phyloP scores from a whole-genome alignment of 2,329 filamentous ascomycete genomes.

The Scedosporium minutisporum region DNA sequence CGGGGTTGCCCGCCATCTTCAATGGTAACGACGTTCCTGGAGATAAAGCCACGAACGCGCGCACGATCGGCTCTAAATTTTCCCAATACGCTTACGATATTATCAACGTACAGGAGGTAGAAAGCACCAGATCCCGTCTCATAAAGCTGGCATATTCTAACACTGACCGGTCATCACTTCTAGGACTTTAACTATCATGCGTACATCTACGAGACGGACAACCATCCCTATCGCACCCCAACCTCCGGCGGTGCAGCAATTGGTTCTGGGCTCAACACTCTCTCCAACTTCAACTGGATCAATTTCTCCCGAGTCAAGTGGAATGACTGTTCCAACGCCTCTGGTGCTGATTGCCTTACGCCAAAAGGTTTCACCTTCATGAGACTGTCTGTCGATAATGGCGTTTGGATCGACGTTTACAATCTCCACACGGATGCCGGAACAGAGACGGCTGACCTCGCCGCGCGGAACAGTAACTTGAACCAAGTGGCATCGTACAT shows the following conservation, averaged over 20 bases:
- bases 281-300: constrained; percentile 48
- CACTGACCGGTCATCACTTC: not conserved
- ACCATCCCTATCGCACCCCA: constrained; percentile 49
- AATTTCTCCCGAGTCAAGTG: constrained; percentile 50
- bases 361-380: constrained; percentile 64
- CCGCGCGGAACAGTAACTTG: constrained; percentile 48
- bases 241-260: constrained; percentile 56
- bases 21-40: constrained; percentile 52
- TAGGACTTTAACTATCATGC: constrained; percentile 59
- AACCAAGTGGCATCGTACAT: constrained; percentile 51
- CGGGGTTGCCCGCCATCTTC: constrained; percentile 46
- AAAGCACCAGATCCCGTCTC: not conserved
- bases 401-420: constrained; percentile 52
- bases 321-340: constrained; percentile 45
- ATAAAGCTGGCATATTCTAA: not conserved
- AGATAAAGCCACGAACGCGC: constrained; percentile 49
- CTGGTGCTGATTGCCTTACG: constrained; percentile 51
- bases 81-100: constrained; percentile 48
- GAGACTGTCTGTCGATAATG: constrained; percentile 41
- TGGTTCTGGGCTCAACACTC: constrained; percentile 54
- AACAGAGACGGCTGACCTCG: constrained; percentile 38
- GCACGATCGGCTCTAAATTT: constrained; percentile 46
- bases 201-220: constrained; percentile 50
- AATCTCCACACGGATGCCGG: constrained; percentile 60
- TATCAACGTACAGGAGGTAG: constrained; percentile 54